These are phyloP conservation scores for Pythium aquatile DNA, from an alignment of 352 stramenopile species.

Conservation along the genomic window DNA sequence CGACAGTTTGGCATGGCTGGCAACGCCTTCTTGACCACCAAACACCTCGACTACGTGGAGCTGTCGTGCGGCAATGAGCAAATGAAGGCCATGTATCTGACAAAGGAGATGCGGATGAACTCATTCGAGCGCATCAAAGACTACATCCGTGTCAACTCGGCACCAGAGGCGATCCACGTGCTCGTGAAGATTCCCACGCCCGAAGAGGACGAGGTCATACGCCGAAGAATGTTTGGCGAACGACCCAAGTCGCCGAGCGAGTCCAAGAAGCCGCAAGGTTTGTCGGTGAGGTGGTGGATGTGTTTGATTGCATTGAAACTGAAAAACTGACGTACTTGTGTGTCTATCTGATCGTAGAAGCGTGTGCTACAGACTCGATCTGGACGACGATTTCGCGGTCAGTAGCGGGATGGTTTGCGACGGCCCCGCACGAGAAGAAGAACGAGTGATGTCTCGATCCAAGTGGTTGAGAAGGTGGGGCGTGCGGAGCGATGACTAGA, in stretches of 20 bases:
- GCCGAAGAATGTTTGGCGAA: not conserved
- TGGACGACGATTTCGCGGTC: not conserved
- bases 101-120: not conserved
- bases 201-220: not conserved
- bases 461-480: too few relatives aligned
- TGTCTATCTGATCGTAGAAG: not conserved
- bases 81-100: not conserved
- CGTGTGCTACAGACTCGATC: not conserved
- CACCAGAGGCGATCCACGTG: not conserved
- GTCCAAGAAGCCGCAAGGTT: not conserved
- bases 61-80: not conserved
- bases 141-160: not conserved
- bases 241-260: too few relatives aligned
- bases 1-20: not conserved
- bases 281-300: not conserved
- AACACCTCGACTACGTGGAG: not conserved
- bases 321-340: too few relatives aligned
- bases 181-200: not conserved
- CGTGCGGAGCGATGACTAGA: too few relatives aligned
- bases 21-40: not conserved
- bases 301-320: not conserved
- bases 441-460: not conserved
- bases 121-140: not conserved
- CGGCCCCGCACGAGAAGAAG: not conserved
- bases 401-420: not conserved